Base-by-base conservation (phyloP, 1,284 basidiomycete species). In the Cutaneotrichosporon mucoides region DNA sequence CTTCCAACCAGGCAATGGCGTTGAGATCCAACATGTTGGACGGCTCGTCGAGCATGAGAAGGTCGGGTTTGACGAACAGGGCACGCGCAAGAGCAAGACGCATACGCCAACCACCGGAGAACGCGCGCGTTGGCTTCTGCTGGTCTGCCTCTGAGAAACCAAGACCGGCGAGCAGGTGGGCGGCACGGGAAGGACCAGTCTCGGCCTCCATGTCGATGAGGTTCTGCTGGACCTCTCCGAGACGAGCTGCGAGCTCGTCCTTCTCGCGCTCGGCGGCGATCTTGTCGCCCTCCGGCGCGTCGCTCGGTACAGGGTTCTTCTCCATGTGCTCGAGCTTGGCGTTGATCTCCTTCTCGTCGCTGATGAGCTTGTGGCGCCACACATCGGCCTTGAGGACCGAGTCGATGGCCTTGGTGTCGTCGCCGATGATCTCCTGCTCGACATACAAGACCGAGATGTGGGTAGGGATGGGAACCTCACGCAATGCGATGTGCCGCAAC, bases 71-170 rank as follows among this genome's bases (percentile, higher is more conserved):
- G 66, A 98, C 96, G 72, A 99, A 98, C 55, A 99, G 83, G 1
- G 95, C 95, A 64, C 94, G 85, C 34, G 95, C 95, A 53, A 99
- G 87, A 12, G 96, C 90, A 62, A 99, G 94, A 77, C 96, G 88
- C 95, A 98, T 98, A 64, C 95, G 85, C 95, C 95, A 99, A 81
- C 96, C 95, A 82, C 96, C 95, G 76, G 92, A 96, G 82, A 99
- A 99, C 1, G 89, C 86, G 73, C 80, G 88, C 5, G 92, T 95
- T 36, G 86, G 86, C 67, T 83, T 83, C 62, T 85, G 82, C 78
- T 98, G 95, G 76, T 98, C 95, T 13, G 82, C 81, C 71, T 95
- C 89, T 64, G 85, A 85, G 79, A 98, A 98, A 11, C 95, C 95
- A 34, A 99, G 84, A 72, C 93, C 94, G 45, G 91, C 92, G 50